Conservation (phyloP, 805 yeast genomes). For the Candida namnaoensis region DNA sequence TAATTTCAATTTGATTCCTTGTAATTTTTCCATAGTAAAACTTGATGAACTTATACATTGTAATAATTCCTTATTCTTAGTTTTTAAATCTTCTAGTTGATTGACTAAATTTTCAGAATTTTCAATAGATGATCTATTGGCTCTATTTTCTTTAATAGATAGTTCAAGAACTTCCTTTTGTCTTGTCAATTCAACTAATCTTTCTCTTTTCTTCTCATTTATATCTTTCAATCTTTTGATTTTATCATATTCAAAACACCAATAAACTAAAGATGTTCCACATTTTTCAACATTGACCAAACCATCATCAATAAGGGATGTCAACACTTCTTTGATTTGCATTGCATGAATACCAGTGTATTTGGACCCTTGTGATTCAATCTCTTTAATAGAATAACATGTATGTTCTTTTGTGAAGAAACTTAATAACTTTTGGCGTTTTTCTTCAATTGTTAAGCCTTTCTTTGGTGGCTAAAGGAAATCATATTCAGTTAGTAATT, state of each 20-base stretch:
- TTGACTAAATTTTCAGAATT: conserved; percentile 2
- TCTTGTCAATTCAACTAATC: conserved; percentile 6
- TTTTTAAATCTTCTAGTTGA: conserved; percentile 6
- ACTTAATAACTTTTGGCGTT: conserved; percentile 24
- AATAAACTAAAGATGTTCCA: conserved; percentile 42
- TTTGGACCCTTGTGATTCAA: conserved; percentile 35
- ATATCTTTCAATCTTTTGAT: conserved; percentile 11
- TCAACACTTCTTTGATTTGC: conserved; percentile 44
- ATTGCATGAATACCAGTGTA: conserved; percentile 40
- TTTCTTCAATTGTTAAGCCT: conserved; percentile 30
- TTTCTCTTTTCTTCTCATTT: conserved; percentile 4
- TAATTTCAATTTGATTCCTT: conserved; percentile 6
- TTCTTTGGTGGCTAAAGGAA: conserved; percentile 12
- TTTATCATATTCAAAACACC: conserved; percentile 34
- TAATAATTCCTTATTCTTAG: conserved; percentile 3
- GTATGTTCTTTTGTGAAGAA: conserved; percentile 32
- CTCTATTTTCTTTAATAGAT: conserved; percentile 7
- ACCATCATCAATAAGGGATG: conserved; percentile 38
- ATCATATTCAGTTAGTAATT: too few species aligned
- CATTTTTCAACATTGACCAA: conserved; percentile 44
- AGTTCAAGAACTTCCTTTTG: conserved; percentile 4
- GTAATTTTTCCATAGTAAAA: conserved; percentile 7
- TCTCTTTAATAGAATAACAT: conserved; percentile 40
- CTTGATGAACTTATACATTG: conserved; percentile 4
- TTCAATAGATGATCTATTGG: not conserved